A percentile compares a stretch with the other conserved stretches of the same genome.
phyloP scores from a whole-genome alignment of 768 basidiomycete species.

The Trametes cinnabarina region DNA sequence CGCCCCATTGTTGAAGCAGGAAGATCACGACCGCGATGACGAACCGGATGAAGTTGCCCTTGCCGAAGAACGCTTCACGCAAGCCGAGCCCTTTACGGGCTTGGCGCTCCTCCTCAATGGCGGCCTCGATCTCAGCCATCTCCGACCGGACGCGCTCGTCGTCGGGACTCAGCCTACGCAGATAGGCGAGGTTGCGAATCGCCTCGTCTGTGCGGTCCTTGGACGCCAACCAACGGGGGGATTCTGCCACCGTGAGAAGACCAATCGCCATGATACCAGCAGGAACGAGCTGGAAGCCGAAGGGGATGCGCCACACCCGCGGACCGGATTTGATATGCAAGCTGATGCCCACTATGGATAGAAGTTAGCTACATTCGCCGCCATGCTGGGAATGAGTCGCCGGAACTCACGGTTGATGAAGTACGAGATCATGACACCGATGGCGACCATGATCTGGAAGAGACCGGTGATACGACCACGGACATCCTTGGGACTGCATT shows the following conservation, averaged over 20 bases:
- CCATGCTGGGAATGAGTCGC: not conserved
- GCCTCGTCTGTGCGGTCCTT: slow-evolving; percentile 56
- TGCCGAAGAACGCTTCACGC: slow-evolving; percentile 69
- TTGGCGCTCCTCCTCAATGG: slow-evolving; percentile 69
- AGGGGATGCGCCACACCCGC: slow-evolving; percentile 68
- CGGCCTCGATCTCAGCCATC: slow-evolving; percentile 79
- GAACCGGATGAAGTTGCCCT: slow-evolving; percentile 81
- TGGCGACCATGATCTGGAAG: slow-evolving; percentile 85
- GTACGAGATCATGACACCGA: slow-evolving; percentile 84
- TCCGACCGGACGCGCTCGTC: slow-evolving; percentile 53
- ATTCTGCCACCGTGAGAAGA: slow-evolving; percentile 70
- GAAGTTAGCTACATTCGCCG: not conserved
- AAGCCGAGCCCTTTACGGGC: slow-evolving; percentile 63
- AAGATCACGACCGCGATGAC: slow-evolving; percentile 82
- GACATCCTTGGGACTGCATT: slow-evolving; percentile 84
- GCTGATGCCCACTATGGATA: slow-evolving; percentile 53
- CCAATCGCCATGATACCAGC: slow-evolving; percentile 70
- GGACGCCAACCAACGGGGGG: slow-evolving; percentile 74
- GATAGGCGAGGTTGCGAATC: slow-evolving; percentile 57
- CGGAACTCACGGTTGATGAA: slow-evolving; percentile 67
- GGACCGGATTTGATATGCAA: slow-evolving; percentile 47
- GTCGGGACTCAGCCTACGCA: slow-evolving; percentile 46
- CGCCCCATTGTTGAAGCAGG: slow-evolving; percentile 78
- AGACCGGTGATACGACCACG: slow-evolving; percentile 83
- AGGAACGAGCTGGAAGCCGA: slow-evolving; percentile 73